Evolutionary conservation across 495 filamentous ascomycete genomes (phyloP), one percentile per base, ranked within the genome.

Genomic region (Bathelium albidoporum): DNA sequence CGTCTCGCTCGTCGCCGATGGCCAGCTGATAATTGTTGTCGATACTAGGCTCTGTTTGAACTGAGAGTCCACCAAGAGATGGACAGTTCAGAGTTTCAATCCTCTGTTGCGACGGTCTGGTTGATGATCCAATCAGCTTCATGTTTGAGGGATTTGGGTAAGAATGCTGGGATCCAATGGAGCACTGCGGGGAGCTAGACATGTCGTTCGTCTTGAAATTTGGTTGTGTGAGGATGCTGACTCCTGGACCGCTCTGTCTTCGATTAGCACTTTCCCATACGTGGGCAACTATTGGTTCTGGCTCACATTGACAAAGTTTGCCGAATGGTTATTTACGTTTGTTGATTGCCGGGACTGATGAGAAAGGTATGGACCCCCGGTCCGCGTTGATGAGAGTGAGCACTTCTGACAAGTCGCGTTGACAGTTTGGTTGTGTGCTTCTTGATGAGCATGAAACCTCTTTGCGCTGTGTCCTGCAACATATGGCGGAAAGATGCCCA

Each of bases 171-270:
- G 49, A 55, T 16, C 5, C 29, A 16, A 29, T 55, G 24, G 31
- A 69, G 76, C 70, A 77, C 80, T 69, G 70, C 22, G 62, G 62
- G 36, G 29, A 68, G 32, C 45, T 68, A 18, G 63, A 62, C 44
- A 62, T 58, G 28, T 29, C 44, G 10, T 62, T 62, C 53, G 28
- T 32, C 20, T 32, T 41, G 22, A 20, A 34, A 34, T n/a, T 29
- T 55, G n/a, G 20, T 55, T 55, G 49, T 2, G 24, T 5, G 20
- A 55, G 9, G 4, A 29, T 29, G 10, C 49, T 24, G 5, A 11
- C 22, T 20, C 24, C 22, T 9, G 49, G 20, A 28, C 29, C 22
- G 24, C 11, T 28, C 49, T 55, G 11, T 55, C 24, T 29, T 20
- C 49, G 2, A 55, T 55, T 55, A 55, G 49, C n/a, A 55, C 2